Evolutionary conservation across 1,284 basidiomycete genomes (phyloP).

Genomic region (Malassezia caprae): DNA sequence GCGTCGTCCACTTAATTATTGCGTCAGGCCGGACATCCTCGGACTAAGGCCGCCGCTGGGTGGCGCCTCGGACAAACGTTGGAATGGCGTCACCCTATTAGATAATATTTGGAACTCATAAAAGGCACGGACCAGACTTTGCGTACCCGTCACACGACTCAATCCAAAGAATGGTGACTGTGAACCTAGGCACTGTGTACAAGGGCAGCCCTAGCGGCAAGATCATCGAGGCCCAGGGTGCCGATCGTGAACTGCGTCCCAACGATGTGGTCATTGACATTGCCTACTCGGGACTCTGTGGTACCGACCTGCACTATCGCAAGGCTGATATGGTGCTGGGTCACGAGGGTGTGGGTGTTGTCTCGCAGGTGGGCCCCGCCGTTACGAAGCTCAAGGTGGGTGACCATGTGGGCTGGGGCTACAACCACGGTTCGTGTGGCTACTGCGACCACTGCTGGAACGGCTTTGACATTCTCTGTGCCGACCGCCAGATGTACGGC

Average conservation of each 20-base stretch:
- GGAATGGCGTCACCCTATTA: not conserved
- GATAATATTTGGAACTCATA: not conserved
- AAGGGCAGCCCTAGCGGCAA: constrained; percentile 36
- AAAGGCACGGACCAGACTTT: not conserved
- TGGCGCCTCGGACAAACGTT: not conserved
- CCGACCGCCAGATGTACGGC: constrained; percentile 31
- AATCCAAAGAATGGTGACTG: constrained; percentile 6
- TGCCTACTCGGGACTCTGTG: constrained; percentile 41
- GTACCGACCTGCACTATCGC: constrained; percentile 36
- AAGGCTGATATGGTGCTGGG: constrained; percentile 34
- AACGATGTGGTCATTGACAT: constrained; percentile 40
- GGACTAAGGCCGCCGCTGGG: not conserved
- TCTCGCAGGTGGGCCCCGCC: constrained; percentile 32
- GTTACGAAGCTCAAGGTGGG: constrained; percentile 33
- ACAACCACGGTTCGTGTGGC: constrained; percentile 36
- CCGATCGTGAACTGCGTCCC: constrained; percentile 16
- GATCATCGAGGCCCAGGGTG: constrained; percentile 29
- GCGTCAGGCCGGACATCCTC: not conserved
- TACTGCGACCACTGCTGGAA: constrained; percentile 35
- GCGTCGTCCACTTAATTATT: too few species aligned
- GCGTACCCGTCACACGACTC: constrained; percentile 6
- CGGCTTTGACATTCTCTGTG: constrained; percentile 37
- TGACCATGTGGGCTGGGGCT: constrained; percentile 43
- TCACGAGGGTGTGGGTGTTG: constrained; percentile 43
- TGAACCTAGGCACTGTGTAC: constrained; percentile 35